These are phyloP conservation scores for Stylonectria norvegica DNA, from an alignment of 2,329 filamentous ascomycete genomes.

Conservation along the genomic window DNA sequence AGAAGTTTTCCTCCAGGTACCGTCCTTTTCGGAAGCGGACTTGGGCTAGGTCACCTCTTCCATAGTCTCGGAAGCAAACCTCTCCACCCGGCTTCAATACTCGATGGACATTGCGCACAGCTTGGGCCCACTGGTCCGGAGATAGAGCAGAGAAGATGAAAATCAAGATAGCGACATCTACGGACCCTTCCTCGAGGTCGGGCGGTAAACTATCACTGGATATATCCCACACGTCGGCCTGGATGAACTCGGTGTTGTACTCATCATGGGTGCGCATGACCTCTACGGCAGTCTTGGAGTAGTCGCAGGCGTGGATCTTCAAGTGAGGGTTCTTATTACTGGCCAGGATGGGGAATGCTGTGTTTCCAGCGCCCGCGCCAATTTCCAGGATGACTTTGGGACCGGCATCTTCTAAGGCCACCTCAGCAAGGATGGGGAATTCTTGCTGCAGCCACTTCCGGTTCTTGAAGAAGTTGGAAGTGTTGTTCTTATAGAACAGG, in stretches of 20 bases:
- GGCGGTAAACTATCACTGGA: constrained; percentile 71
- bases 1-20: constrained; percentile 95
- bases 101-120: constrained; percentile 75
- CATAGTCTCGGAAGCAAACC: constrained; percentile 95
- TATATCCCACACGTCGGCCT: constrained; percentile 94
- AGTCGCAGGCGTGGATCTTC: constrained; percentile 91
- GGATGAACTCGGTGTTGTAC: constrained; percentile 69
- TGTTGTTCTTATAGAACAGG: constrained; percentile 96
- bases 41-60: constrained; percentile 90
- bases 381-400: constrained; percentile 77
- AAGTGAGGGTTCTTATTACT: constrained; percentile 79
- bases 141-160: constrained; percentile 95
- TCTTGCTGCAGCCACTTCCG: constrained; percentile 96
- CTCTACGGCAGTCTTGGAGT: constrained; percentile 90
- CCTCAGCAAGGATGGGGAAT: constrained; percentile 79
- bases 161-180: constrained; percentile 90
- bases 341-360: constrained; percentile 84
- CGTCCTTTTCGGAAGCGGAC: constrained; percentile 95
- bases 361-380: constrained; percentile 93
- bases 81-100: constrained; percentile 89
- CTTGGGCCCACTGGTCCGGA: constrained; percentile 78
- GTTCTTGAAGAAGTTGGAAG: constrained; percentile 97
- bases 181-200: constrained; percentile 69
- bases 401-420: constrained; percentile 69
- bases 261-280: constrained; percentile 79